phyloP scores from a whole-genome alignment of 371 early-diverging fungal species.

The Mortierella sp. region DNA sequence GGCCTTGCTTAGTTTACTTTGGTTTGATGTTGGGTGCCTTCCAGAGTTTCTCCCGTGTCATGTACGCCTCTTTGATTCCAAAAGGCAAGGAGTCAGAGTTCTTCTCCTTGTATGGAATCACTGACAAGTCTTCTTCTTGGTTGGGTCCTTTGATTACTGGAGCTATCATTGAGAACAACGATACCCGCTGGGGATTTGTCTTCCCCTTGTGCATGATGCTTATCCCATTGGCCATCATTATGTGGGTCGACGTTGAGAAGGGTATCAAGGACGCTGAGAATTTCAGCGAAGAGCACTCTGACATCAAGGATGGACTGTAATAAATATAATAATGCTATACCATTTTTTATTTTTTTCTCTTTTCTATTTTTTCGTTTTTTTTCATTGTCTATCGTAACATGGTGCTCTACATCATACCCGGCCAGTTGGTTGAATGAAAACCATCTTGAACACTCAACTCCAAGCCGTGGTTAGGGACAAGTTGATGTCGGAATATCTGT shows the following conservation, averaged over 20 bases:
- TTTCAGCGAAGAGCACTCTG: conserved; percentile 47
- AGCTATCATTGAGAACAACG: conserved; percentile 59
- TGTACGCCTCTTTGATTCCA: conserved; percentile 61
- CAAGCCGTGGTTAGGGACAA: conserved; percentile 23
- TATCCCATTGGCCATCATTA: conserved; percentile 58
- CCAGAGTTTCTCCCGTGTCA: conserved; percentile 63
- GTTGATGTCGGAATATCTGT: conserved; percentile 26
- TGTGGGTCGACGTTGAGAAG: conserved; percentile 61
- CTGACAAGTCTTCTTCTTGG: conserved; percentile 75
- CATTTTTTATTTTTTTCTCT: background rate
- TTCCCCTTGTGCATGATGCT: conserved; percentile 63
- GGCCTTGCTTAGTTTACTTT: conserved; percentile 59
- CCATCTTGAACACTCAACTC: conserved; percentile 49
- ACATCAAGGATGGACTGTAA: conserved; percentile 50
- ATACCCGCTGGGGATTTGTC: conserved; percentile 59
- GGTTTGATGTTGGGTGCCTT: conserved; percentile 70
- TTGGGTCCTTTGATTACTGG: conserved; percentile 73
- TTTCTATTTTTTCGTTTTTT: background rate
- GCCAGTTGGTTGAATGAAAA: conserved; percentile 38
- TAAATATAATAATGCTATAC: background rate
- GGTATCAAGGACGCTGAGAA: conserved; percentile 62
- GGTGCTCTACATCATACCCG: conserved; percentile 39
- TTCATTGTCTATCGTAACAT: background rate
- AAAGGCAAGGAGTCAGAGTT: conserved; percentile 67
- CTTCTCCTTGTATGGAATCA: conserved; percentile 69